Evolutionary conservation across 1,139 yeast genomes (phyloP).

Genomic region (Debaryomyces udenii): DNA sequence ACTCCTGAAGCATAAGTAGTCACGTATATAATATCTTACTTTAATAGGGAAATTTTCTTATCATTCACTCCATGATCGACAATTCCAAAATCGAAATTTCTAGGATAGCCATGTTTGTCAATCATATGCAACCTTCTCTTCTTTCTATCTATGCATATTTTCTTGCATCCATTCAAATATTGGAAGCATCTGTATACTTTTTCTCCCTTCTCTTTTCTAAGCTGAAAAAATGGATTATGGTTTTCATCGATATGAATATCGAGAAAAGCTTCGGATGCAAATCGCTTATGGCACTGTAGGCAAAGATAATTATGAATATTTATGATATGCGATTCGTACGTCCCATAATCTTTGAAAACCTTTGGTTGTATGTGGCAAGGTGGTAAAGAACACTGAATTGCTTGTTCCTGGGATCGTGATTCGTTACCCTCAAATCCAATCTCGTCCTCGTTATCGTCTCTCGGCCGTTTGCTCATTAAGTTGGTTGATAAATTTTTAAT

Average conservation of each 20-base stretch:
- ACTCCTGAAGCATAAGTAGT: conserved; percentile 11
- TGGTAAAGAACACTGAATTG: conserved; percentile 15
- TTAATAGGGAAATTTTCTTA: conserved; percentile 6
- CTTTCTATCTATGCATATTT: conserved; percentile 31
- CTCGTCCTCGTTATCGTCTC: conserved; percentile 13
- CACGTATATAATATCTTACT: background rate
- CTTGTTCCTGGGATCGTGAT: background rate
- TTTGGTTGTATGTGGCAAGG: conserved; percentile 16
- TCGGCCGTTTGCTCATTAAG: conserved; percentile 16
- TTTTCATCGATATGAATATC: conserved; percentile 54
- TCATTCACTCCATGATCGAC: conserved; percentile 29
- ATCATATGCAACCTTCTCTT: conserved; percentile 51
- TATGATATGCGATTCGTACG: conserved; percentile 36
- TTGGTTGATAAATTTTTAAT: background rate
- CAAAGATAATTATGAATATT: conserved; percentile 36
- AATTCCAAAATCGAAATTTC: conserved; percentile 40
- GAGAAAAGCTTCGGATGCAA: conserved; percentile 43
- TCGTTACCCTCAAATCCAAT: background rate
- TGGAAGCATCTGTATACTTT: conserved; percentile 45
- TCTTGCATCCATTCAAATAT: conserved; percentile 30
- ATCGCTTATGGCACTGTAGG: conserved; percentile 40
- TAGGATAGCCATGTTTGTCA: conserved; percentile 53
- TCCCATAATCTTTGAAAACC: conserved; percentile 20
- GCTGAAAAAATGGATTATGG: conserved; percentile 53
- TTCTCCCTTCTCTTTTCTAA: conserved; percentile 40